These are phyloP conservation scores for Neonectria punicea DNA, from an alignment of 2,329 filamentous ascomycete genomes.

Conservation along the genomic window DNA sequence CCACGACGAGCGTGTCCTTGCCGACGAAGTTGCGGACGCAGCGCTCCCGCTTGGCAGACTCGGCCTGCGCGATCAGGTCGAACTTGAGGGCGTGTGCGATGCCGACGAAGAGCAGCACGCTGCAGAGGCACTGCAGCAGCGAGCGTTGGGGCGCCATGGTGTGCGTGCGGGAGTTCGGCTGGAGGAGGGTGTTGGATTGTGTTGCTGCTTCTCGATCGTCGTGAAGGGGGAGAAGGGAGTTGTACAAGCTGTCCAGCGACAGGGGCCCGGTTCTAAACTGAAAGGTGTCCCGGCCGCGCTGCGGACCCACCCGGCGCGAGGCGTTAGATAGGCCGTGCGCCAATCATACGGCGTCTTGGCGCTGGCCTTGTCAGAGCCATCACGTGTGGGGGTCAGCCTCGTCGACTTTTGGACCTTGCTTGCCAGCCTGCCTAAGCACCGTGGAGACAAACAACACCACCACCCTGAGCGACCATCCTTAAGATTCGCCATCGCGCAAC, in stretches of 20 bases:
- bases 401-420: conserved; percentile 37
- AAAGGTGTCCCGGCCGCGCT: conserved; percentile 47
- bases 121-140: conserved; percentile 68
- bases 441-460: conserved; percentile 15
- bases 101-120: conserved; percentile 65
- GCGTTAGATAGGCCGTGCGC: conserved; percentile 9
- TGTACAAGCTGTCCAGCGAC: conserved; percentile 28
- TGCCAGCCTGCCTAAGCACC: conserved; percentile 29
- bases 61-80: conserved; percentile 79
- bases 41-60: conserved; percentile 75
- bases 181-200: conserved; percentile 1
- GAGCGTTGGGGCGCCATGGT: conserved; percentile 62
- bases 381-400: conserved; percentile 47
- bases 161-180: conserved; percentile 16
- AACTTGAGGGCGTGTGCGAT: conserved; percentile 84
- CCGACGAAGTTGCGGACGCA: conserved; percentile 97
- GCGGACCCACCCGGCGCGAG: conserved; percentile 34
- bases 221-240: conserved; percentile 27
- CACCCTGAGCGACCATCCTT: conserved; percentile 22
- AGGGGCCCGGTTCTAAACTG: conserved; percentile 40
- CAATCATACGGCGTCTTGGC: conserved; percentile 34
- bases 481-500: conserved; percentile 27
- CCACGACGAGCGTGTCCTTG: conserved; percentile 92
- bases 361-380: conserved; percentile 39
- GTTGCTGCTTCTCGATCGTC: conserved; percentile 18